These are phyloP conservation scores for Suillus tomentosus DNA, from an alignment of 768 basidiomycete genomes.

Conservation along the genomic window DNA sequence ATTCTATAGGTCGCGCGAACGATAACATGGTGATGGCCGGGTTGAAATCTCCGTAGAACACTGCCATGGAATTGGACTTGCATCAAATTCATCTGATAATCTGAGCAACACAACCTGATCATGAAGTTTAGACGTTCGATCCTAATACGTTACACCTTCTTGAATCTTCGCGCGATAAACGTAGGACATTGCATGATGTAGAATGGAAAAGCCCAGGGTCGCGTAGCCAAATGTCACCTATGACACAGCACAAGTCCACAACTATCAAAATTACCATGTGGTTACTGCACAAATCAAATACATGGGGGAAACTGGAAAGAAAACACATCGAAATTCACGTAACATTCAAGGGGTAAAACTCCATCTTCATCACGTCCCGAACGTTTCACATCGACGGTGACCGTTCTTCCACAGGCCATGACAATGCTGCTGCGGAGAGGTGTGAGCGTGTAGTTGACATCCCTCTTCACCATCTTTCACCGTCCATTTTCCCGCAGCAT, in stretches of 20 bases:
- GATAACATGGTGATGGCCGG: not conserved
- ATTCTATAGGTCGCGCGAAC: not conserved
- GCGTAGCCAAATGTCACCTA: not conserved
- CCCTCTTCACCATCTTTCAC: not conserved
- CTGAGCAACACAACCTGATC: not conserved
- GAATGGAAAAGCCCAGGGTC: not conserved
- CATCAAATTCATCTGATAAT: not conserved
- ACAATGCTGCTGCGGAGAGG: not conserved
- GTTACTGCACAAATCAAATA: not conserved
- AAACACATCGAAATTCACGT: not conserved
- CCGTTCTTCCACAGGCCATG: not conserved
- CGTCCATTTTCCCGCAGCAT: not conserved
- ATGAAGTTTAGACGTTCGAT: not conserved
- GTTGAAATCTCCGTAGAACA: not conserved
- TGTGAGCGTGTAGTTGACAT: not conserved
- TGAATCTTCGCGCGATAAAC: not conserved
- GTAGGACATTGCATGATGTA: not conserved
- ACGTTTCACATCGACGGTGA: conserved; percentile 1
- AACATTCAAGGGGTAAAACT: not conserved
- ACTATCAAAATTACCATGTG: not conserved
- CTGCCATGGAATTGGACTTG: not conserved
- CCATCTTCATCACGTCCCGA: not conserved
- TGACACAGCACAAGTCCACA: not conserved
- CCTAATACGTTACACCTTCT: not conserved
- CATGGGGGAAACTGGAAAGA: not conserved